Conservation (phyloP, 2,329 filamentous ascomycete genomes). For the Diaporthe longicolla region DNA sequence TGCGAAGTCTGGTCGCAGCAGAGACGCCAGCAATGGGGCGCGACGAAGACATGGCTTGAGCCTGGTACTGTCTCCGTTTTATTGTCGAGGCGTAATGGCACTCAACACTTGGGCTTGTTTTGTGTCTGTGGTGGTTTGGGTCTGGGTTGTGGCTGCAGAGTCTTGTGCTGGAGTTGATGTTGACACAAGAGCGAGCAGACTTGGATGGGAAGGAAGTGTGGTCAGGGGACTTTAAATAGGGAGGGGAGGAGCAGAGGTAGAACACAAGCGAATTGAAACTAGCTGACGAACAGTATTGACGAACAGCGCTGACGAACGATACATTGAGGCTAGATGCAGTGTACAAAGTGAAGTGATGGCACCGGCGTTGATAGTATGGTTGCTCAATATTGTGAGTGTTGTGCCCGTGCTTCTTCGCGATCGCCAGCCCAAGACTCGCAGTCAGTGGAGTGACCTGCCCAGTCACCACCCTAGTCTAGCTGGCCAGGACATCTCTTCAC, state of each 20-base stretch:
- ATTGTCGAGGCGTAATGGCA: not conserved
- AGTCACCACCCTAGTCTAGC: not conserved
- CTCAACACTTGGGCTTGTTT: no score
- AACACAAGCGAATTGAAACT: not conserved
- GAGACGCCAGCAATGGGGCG: not conserved
- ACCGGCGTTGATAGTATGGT: not conserved
- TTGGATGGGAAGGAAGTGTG: conserved; percentile 13
- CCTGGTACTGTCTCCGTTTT: not conserved
- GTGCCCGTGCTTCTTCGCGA: not conserved
- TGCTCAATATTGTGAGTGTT: not conserved
- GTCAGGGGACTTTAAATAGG: not conserved
- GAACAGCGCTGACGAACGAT: not conserved
- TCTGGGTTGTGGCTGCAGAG: not conserved
- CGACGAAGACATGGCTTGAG: not conserved
- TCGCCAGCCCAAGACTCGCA: not conserved
- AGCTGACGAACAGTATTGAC: not conserved
- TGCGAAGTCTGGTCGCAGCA: not conserved
- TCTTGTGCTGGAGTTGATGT: conserved; percentile 7
- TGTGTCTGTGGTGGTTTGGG: not conserved
- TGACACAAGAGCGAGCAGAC: conserved; percentile 2
- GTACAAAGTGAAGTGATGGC: not conserved
- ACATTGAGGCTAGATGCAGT: not conserved
- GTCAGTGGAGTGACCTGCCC: not conserved
- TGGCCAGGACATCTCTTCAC: not conserved
- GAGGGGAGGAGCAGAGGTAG: not conserved